Evolutionary conservation across 129 eudicot genomes (phyloP).

Genomic region (Pseudognaphalium luteoalbum): DNA sequence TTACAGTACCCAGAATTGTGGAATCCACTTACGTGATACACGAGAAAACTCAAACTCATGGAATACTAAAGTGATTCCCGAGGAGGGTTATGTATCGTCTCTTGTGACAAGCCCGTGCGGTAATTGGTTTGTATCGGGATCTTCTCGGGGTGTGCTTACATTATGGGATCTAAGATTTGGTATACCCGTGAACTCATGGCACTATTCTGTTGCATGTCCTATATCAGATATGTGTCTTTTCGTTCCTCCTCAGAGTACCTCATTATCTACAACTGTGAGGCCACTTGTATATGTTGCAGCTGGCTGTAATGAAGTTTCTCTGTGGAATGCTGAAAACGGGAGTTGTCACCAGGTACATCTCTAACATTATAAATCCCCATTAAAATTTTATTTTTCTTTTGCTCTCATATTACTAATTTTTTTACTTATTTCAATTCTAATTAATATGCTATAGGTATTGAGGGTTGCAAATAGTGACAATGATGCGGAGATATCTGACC

Average conservation of each 20-base stretch:
- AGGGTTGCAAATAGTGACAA: slow-evolving; percentile 62
- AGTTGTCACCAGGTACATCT: slow-evolving; percentile 86
- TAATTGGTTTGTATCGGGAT: slow-evolving; percentile 96
- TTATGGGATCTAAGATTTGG: slow-evolving; percentile 95
- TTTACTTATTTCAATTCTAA: neutral
- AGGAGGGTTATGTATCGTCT: slow-evolving; percentile 80
- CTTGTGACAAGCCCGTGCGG: slow-evolving; percentile 90
- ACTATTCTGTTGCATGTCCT: slow-evolving; percentile 67
- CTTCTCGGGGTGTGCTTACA: slow-evolving; percentile 92
- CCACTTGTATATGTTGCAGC: slow-evolving; percentile 99
- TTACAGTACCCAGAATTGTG: slow-evolving; percentile 87
- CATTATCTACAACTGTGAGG: slow-evolving; percentile 65
- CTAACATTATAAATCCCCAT: neutral
- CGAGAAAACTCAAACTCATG: slow-evolving; percentile 56
- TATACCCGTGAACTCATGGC: slow-evolving; percentile 91
- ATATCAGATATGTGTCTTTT: slow-evolving; percentile 82
- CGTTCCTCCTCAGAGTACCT: slow-evolving; percentile 59
- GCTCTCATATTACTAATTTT: neutral
- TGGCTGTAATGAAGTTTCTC: slow-evolving; percentile 90
- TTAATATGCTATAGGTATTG: slow-evolving; percentile 51
- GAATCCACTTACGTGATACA: slow-evolving; percentile 83
- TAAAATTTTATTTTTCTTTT: neutral
- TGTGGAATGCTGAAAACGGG: slow-evolving; percentile 98
- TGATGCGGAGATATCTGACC: slow-evolving; percentile 66
- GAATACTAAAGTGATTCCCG: slow-evolving; percentile 68